Conservation (phyloP, 805 yeast genomes). For the Vanderwaltozyma polyspora region DNA sequence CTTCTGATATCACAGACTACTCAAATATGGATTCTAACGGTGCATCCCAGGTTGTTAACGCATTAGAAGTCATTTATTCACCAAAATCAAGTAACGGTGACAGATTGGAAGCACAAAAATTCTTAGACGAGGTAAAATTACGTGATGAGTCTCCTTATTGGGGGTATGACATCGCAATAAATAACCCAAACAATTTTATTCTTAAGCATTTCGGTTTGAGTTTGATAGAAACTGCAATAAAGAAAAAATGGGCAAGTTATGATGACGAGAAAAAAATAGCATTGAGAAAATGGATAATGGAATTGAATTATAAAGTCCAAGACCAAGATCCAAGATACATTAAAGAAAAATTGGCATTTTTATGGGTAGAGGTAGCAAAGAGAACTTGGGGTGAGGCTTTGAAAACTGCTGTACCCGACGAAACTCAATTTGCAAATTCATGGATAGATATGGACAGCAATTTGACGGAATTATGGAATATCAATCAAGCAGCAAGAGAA, state of each 20-base stretch:
- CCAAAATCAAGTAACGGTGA: slow-evolving; percentile 50
- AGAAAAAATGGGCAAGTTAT: slow-evolving; percentile 41
- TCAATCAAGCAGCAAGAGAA: slow-evolving; percentile 54
- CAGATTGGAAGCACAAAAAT: slow-evolving; percentile 47
- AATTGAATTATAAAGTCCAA: slow-evolving; percentile 50
- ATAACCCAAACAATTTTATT: slow-evolving; percentile 47
- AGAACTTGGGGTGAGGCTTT: slow-evolving; percentile 78
- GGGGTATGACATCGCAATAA: slow-evolving; percentile 78
- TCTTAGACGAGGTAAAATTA: slow-evolving; percentile 63
- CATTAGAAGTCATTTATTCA: slow-evolving; percentile 64
- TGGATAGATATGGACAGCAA: slow-evolving; percentile 86
- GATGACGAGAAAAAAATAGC: slow-evolving; percentile 50
- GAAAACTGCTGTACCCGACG: slow-evolving; percentile 23
- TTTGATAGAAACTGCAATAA: slow-evolving; percentile 62
- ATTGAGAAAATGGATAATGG: slow-evolving; percentile 75
- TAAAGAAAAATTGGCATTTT: slow-evolving; percentile 76
- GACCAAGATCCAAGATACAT: slow-evolving; percentile 77
- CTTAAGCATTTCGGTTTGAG: slow-evolving; percentile 88
- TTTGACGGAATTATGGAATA: slow-evolving; percentile 64
- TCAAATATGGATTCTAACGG: slow-evolving; percentile 58
- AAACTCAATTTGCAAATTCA: slow-evolving; percentile 44
- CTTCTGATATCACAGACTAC: too few relatives aligned
- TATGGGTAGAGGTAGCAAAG: slow-evolving; percentile 89
- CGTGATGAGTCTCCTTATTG: slow-evolving; percentile 81
- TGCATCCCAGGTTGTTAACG: slow-evolving; percentile 61